Evolutionary conservation across 352 stramenopile genomes (phyloP), one percentile per base, ranked within the genome.

Genomic region (Phytophthora fragariaefolia): DNA sequence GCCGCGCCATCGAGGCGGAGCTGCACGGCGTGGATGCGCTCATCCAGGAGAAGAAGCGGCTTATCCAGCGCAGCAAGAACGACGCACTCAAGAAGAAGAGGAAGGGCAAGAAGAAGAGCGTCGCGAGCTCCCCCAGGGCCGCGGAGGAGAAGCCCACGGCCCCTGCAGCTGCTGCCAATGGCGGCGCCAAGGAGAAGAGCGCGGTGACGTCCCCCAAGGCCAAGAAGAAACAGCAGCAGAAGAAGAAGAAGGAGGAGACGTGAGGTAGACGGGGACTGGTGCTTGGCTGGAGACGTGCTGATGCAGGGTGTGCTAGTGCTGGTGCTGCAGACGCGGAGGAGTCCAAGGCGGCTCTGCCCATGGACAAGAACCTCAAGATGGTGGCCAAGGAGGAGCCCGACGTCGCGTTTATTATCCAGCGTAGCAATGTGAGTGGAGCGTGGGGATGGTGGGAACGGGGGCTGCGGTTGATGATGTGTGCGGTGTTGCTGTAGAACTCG

Each of bases 341-440:
- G 1, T 63, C 58, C 12, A 80, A 66, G 51, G 51, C 38, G 13
- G 40, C 66, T 43, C 63, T 92, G 36, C 83, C 83, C 2, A 88
- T 89, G 80, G 85, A 92, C 68, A 72, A 87, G 40, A 71, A 89
- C 20, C 71, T 95, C 12, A 52, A 67, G 40, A 91, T 86, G 59
- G 80, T 95, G 46, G 73, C 75, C 13, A 89, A 89, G 42, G 75
- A 85, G 20, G 87, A 95, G 49, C 82, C 83, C 7, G 83, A 93
- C 56, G 83, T 92, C 32, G 83, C 82, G 8, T 93, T 95, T 47
- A 93, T 95, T 58, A 95, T 95, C 69, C 87, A 95, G 66, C 87
- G 87, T 48, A 94, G 85, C 75, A 93, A 85, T 65, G 85, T 94
- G 50, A 55, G 84, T 74, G 12, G 20, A 36, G 5, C 7, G 40